Percentiles rank a stretch among this genome's conserved stretches.
Conservation (phyloP, 768 basidiomycete genomes). For the Lactarius indigo region DNA sequence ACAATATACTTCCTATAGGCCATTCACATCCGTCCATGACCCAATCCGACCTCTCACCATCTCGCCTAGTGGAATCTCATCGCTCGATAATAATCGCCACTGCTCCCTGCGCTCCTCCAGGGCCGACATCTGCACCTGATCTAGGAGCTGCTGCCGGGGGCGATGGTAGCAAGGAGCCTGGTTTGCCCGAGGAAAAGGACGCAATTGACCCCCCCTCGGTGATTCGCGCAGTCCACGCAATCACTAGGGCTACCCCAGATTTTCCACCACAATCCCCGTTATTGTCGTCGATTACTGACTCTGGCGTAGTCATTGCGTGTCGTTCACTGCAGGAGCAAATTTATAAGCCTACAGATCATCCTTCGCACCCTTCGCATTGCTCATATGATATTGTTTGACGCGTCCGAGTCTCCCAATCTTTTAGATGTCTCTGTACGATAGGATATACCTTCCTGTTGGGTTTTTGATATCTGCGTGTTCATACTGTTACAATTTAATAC, state of each 20-base stretch:
- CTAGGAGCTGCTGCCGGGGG: too few relatives aligned
- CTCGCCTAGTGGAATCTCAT: neutral
- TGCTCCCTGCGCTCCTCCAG: neutral
- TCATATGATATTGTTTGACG: neutral
- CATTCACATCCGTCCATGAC: neutral
- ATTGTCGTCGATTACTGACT: neutral
- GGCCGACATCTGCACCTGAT: neutral
- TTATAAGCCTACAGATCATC: neutral
- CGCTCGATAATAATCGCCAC: neutral
- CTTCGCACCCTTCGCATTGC: neutral
- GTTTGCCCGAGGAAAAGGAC: neutral
- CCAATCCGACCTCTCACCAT: neutral
- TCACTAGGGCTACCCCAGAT: neutral
- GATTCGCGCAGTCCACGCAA: neutral
- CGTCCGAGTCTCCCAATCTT: too few relatives aligned
- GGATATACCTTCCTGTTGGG: too few relatives aligned
- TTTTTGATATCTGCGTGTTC: too few relatives aligned
- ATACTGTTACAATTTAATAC: too few relatives aligned
- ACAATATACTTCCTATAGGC: neutral
- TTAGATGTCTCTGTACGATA: too few relatives aligned
- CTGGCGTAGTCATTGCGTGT: neutral
- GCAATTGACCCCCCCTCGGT: neutral
- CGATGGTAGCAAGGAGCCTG: neutral
- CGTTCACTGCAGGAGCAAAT: neutral
- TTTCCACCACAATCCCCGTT: neutral